A percentile compares a stretch with the other conserved stretches of the same genome.
phyloP scores from a whole-genome alignment of 2,329 filamentous ascomycete genomes.

The Claviceps purpurea region DNA sequence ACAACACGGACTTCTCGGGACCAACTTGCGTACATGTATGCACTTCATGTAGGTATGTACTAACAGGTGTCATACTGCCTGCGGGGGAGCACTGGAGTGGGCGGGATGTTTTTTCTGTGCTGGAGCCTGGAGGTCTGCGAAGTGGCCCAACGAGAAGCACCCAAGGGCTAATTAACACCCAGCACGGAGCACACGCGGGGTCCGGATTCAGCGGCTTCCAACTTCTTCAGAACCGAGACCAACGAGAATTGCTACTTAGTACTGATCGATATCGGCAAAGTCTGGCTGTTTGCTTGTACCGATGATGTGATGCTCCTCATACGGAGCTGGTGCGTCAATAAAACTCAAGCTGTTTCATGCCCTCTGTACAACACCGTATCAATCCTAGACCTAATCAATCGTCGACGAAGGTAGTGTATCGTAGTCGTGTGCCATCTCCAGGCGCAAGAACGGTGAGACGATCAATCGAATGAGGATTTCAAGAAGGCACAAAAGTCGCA shows the following conservation, averaged over 20 bases:
- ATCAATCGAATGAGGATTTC: background rate
- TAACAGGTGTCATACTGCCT: background rate
- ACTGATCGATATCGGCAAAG: constrained; percentile 1
- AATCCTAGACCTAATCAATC: background rate
- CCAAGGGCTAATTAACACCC: background rate
- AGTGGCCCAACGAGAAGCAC: no score
- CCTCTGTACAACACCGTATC: background rate
- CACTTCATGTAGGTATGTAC: background rate
- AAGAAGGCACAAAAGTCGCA: background rate
- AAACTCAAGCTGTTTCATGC: background rate
- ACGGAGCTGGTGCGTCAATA: background rate
- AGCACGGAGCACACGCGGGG: background rate
- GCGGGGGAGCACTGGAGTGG: background rate
- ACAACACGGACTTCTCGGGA: background rate
- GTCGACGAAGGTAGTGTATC: background rate
- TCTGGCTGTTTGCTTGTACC: background rate
- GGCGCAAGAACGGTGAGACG: background rate
- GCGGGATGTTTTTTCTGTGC: background rate
- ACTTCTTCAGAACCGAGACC: background rate
- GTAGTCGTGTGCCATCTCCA: background rate
- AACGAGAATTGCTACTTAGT: background rate
- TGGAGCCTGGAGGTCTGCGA: no score
- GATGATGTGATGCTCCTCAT: background rate
- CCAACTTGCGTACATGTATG: no score
- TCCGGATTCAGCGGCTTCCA: background rate